Evolutionary conservation across 306 rosid genomes (phyloP), one percentile per base, ranked within the genome.

Genomic region (Cicer bijugum): DNA sequence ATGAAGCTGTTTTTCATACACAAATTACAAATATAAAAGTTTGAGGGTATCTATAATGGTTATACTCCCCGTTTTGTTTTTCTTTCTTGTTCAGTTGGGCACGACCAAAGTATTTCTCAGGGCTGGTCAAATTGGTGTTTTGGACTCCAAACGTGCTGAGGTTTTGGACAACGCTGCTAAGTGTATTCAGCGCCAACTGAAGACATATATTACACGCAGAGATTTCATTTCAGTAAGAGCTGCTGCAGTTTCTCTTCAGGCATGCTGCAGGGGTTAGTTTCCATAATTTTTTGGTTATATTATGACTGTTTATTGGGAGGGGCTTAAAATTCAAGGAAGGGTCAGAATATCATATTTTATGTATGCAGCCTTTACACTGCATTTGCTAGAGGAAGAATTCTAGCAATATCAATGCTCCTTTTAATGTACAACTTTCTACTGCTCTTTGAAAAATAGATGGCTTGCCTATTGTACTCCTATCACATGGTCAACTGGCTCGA

Each of bases 61-160:
- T 67, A 15, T 66, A 40, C 59, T 73, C 52, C 51, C 71, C 20
- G 7, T 66, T 72, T 44, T 70, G 71, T 33, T 74, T 75, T 55
- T 44, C 43, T 74, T 68, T 64, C 45, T 71, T 63, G 19, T 64
- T 80, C 85, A 94, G 99, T 85, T 91, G 88, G 99, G 99, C 44
- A 87, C 84, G 85, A 88, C 90, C 83, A 94, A 94, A 76, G 96
- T 94, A 55, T 91, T 94, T 85, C 97, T 94, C 67, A 85, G 99
- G 84, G 96, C 95, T 64, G 99, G 99, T 69, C 97, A 94, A 86
- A 94, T 94, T 83, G 99, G 97, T 51, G 78, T 88, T 83, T 87
- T 94, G 77, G 99, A 94, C 79, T 86, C 90, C 62, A 86, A 78
- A 59, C 90, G 99, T 6, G 84, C 96, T 59, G 97, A 87, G 80